phyloP scores from a whole-genome alignment of 805 yeast genomes.

The Candida ortonii region DNA sequence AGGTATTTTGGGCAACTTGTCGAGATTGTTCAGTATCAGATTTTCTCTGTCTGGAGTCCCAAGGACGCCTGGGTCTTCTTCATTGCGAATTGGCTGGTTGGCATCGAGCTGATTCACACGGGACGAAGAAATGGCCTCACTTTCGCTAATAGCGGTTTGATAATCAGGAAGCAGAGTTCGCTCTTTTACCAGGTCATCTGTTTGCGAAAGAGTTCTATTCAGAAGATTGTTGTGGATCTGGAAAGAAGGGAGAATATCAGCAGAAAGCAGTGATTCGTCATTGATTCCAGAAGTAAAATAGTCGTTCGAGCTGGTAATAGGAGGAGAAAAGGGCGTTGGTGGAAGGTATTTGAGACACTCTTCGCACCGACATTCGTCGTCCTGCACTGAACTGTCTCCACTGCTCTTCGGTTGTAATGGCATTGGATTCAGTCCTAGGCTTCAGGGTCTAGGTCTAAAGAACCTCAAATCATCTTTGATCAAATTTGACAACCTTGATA shows the following conservation, averaged over 20 bases:
- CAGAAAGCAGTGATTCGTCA: constrained; percentile 22
- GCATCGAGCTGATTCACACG: no score
- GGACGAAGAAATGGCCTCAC: constrained; percentile 1
- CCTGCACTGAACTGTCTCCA: constrained; percentile 6
- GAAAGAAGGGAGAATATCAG: constrained; percentile 65
- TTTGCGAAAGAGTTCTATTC: constrained; percentile 22
- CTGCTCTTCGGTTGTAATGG: no score
- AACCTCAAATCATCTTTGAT: no score
- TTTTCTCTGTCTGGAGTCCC: constrained; percentile 17
- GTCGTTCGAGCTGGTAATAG: constrained; percentile 4
- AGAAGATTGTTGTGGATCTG: constrained; percentile 52
- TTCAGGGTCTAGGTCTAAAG: no score
- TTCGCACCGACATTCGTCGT: constrained; percentile 11
- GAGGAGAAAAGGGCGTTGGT: constrained; percentile 14
- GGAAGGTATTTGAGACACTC: constrained; percentile 13
- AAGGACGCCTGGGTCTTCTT: constrained; percentile 2
- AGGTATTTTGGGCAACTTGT: constrained; percentile 18
- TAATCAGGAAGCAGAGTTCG: constrained; percentile 14
- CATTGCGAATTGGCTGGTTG: background rate
- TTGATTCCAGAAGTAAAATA: constrained; percentile 10
- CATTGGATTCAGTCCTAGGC: no score
- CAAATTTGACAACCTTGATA: no score
- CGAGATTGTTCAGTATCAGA: constrained; percentile 24
- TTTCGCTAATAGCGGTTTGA: constrained; percentile 15
- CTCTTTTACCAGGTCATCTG: constrained; percentile 6